Conservation (phyloP, 495 filamentous ascomycete species). For the Jackrogersella multiformis region DNA sequence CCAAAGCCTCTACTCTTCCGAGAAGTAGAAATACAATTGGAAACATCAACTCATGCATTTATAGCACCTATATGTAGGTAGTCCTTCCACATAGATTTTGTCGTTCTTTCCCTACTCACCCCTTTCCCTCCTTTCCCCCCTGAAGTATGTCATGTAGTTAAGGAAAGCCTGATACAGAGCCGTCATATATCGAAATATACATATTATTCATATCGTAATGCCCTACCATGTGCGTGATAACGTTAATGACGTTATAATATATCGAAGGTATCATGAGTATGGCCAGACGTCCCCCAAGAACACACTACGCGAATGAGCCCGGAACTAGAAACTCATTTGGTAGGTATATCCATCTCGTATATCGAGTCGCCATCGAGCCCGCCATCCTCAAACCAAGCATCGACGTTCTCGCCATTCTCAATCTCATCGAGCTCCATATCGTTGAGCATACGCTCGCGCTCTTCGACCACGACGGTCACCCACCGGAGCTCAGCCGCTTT, state of each 20-base stretch:
- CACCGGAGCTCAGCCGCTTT: conserved; percentile 45
- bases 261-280: background rate
- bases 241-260: too few species aligned
- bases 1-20: too few species aligned
- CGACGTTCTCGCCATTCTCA: conserved; percentile 45
- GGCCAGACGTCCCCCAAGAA: too few species aligned
- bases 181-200: too few species aligned
- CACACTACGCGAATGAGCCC: background rate
- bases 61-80: too few species aligned
- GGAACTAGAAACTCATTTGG: conserved; percentile 6
- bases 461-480: conserved; percentile 43
- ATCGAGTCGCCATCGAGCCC: conserved; percentile 17
- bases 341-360: background rate
- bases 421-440: conserved; percentile 48
- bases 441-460: conserved; percentile 43
- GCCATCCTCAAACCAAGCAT: conserved; percentile 41
- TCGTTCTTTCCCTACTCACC: too few species aligned
- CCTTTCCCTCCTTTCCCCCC: too few species aligned
- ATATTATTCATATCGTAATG: background rate
- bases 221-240: background rate
- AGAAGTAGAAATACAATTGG: too few species aligned
- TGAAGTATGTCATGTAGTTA: too few species aligned
- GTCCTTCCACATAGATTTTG: too few species aligned
- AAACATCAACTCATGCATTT: too few species aligned
- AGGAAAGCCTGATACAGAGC: too few species aligned